Conservation (phyloP, 2,329 filamentous ascomycete species). For the Tolypocladium guangdongense region DNA sequence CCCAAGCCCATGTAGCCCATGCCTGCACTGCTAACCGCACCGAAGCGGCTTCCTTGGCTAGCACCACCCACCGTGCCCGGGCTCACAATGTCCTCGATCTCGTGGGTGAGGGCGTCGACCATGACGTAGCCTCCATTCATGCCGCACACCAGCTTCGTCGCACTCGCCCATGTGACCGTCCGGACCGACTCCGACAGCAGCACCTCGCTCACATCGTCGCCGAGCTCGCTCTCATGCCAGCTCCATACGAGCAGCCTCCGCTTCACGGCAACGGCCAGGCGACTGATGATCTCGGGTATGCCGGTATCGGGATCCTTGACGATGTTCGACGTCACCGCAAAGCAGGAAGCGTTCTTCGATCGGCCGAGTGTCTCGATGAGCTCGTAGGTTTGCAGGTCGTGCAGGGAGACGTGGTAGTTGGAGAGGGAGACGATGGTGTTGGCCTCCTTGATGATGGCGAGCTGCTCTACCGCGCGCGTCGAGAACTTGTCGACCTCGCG, state of each 20-base stretch:
- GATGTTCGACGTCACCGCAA: conserved; percentile 92
- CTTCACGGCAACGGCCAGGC: conserved; percentile 87
- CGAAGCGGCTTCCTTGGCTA: conserved; percentile 62
- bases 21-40: conserved; percentile 69
- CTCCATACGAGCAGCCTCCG: conserved; percentile 82
- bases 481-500: conserved; percentile 94
- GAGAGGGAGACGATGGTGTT: conserved; percentile 85
- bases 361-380: conserved; percentile 67
- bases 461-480: conserved; percentile 77
- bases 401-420: conserved; percentile 77
- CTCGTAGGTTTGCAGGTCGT: conserved; percentile 79
- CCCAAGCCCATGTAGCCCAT: conserved; percentile 98
- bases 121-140: conserved; percentile 87
- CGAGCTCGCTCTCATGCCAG: conserved; percentile 91
- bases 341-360: conserved; percentile 80
- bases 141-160: conserved; percentile 76
- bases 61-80: conserved; percentile 58
- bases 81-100: conserved; percentile 68
- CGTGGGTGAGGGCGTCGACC: conserved; percentile 68
- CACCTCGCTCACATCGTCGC: conserved; percentile 63
- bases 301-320: conserved; percentile 79
- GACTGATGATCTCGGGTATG: conserved; percentile 85
- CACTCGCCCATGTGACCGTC: conserved; percentile 82
- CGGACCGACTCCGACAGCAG: conserved; percentile 74
- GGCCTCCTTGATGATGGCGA: conserved; percentile 91